These are phyloP conservation scores for Ganoderma boninense DNA, from an alignment of 1,284 basidiomycete genomes.

Conservation along the genomic window DNA sequence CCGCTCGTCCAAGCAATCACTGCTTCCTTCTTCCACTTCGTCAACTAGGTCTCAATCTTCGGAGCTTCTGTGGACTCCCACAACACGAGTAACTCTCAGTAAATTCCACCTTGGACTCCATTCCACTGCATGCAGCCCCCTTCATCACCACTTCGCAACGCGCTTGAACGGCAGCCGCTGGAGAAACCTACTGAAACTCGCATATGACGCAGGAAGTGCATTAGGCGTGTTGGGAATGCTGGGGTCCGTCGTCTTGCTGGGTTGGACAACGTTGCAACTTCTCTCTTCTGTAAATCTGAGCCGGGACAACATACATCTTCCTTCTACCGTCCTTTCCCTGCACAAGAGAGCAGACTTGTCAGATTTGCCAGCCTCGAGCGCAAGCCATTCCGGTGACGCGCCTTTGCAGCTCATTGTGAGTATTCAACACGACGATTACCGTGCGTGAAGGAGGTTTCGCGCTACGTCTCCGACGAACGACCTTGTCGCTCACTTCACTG, in stretches of 20 bases:
- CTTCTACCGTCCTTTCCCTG: not conserved
- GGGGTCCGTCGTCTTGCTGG: slow-evolving; percentile 50
- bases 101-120: slow-evolving; percentile 55
- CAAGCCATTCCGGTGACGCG: not conserved
- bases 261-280: slow-evolving; percentile 43
- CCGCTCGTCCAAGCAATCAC: slow-evolving; percentile 7
- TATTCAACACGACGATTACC: not conserved
- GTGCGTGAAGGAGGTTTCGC: not conserved
- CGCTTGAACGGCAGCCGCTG: slow-evolving; percentile 21
- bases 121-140: slow-evolving; percentile 59
- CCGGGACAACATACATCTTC: not conserved
- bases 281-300: slow-evolving; percentile 21
- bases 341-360: slow-evolving; percentile 18
- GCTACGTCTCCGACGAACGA: not conserved
- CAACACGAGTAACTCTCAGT: slow-evolving; percentile 34
- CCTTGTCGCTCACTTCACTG: slow-evolving; percentile 2
- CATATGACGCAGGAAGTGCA: slow-evolving; percentile 63
- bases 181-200: slow-evolving; percentile 37
- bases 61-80: slow-evolving; percentile 20
- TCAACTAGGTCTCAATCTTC: slow-evolving; percentile 13
- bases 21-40: slow-evolving; percentile 24
- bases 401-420: slow-evolving; percentile 22
- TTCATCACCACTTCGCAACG: slow-evolving; percentile 51
- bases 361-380: not conserved
- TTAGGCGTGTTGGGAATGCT: slow-evolving; percentile 60